Evolutionary conservation across 208 protist genomes (phyloP).

Genomic region (Naegleria lovaniensis): DNA sequence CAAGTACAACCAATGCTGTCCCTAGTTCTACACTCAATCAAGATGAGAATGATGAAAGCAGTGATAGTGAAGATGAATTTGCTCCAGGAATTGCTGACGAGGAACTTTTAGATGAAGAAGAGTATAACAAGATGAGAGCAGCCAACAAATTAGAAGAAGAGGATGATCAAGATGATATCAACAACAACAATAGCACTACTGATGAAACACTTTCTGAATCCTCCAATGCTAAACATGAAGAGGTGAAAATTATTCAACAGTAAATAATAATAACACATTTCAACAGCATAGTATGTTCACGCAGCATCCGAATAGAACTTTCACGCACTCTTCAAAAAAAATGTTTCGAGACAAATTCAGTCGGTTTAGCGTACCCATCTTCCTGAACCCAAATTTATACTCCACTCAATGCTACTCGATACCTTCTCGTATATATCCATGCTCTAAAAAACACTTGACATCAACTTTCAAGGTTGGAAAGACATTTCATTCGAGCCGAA

Average conservation of each 20-base stretch:
- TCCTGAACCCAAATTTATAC: no score
- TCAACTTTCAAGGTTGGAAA: no score
- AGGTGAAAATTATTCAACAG: background rate
- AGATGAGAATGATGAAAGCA: background rate
- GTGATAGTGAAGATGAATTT: background rate
- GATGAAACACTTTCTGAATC: slow-evolving; percentile 30
- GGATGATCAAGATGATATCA: slow-evolving; percentile 25
- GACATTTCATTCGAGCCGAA: no score
- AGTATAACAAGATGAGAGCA: slow-evolving; percentile 33
- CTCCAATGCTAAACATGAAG: background rate
- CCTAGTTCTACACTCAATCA: background rate
- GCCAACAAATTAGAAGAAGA: slow-evolving; percentile 43
- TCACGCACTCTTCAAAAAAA: no score
- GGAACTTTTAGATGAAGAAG: slow-evolving; percentile 26
- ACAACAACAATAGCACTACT: background rate
- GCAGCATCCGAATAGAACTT: no score
- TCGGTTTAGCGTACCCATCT: no score
- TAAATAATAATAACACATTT: background rate
- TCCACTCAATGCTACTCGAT: no score
- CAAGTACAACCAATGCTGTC: background rate
- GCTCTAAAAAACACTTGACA: no score
- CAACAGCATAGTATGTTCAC: no score
- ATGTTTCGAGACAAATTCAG: no score
- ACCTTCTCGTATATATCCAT: no score
- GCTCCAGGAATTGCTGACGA: background rate